Conservation (phyloP, 345 rosid species). For the Eucalyptus regnans region DNA sequence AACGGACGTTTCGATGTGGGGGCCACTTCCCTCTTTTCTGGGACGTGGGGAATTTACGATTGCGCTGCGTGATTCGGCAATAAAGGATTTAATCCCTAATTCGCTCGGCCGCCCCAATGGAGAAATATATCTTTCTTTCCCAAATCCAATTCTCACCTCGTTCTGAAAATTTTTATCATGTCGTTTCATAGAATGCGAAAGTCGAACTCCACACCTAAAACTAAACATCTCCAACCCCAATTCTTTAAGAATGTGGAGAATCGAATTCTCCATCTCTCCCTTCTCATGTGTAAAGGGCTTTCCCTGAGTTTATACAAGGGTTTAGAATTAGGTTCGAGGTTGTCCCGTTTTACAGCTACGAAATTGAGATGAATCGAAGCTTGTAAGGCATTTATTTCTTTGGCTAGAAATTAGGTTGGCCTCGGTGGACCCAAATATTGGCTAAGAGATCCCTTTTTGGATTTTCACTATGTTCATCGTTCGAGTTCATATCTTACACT, state of each 20-base stretch:
- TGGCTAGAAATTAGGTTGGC: not conserved
- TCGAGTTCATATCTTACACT: not conserved
- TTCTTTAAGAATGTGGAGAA: too few species aligned
- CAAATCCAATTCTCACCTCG: too few species aligned
- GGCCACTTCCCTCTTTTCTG: not conserved
- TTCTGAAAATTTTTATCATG: too few species aligned
- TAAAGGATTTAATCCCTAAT: not conserved
- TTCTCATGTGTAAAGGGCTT: too few species aligned
- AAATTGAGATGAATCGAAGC: not conserved
- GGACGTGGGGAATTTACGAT: not conserved
- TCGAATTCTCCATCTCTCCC: rapidly evolving
- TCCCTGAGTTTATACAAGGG: too few species aligned
- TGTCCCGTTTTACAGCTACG: too few species aligned
- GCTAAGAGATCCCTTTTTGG: not conserved
- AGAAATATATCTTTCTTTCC: too few species aligned
- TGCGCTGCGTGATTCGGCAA: not conserved
- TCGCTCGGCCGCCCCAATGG: too few species aligned
- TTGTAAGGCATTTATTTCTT: not conserved
- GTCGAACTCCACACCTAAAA: too few species aligned
- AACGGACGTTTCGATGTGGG: not conserved
- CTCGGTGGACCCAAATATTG: not conserved
- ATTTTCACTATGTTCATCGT: not conserved
- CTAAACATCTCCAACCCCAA: rapidly evolving
- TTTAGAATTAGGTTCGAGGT: too few species aligned
- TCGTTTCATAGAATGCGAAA: rapidly evolving